Percentiles rank a stretch among this genome's conserved stretches.
These are phyloP conservation scores for Ceratocystis variospora DNA, from an alignment of 2,329 filamentous ascomycete genomes.

Conservation along the genomic window DNA sequence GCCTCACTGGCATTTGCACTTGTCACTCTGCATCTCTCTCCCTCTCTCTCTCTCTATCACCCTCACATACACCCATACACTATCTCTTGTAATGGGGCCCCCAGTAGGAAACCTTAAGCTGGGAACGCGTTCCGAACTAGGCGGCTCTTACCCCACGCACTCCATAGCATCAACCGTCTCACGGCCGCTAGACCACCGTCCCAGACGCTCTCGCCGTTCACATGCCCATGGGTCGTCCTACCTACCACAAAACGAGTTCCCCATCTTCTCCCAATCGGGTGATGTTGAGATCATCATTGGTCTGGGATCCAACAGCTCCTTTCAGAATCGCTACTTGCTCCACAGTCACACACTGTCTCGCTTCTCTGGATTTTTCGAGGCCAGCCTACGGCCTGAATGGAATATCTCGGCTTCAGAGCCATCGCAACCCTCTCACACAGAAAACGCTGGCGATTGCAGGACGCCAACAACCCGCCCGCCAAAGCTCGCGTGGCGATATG, in stretches of 20 bases:
- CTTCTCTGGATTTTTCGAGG: slow-evolving; percentile 89
- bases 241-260: slow-evolving; percentile 76
- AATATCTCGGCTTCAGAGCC: slow-evolving; percentile 30
- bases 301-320: slow-evolving; percentile 37
- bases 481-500: slow-evolving; percentile 60
- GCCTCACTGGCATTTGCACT: background rate
- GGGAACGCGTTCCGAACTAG: slow-evolving; percentile 24
- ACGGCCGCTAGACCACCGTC: slow-evolving; percentile 39
- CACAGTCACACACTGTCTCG: slow-evolving; percentile 78
- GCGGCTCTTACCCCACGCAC: slow-evolving; percentile 42
- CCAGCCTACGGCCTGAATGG: slow-evolving; percentile 70
- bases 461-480: background rate
- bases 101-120: background rate
- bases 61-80: background rate
- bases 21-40: background rate
- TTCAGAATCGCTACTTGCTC: slow-evolving; percentile 72
- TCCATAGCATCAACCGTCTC: slow-evolving; percentile 49
- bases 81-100: slow-evolving; percentile 33
- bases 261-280: slow-evolving; percentile 75
- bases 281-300: slow-evolving; percentile 81
- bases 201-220: slow-evolving; percentile 65
- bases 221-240: slow-evolving; percentile 60
- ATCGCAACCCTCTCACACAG: background rate
- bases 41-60: background rate
- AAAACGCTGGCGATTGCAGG: background rate